Percentiles rank a stretch among this genome's conserved stretches.
Evolutionary conservation across 2,329 filamentous ascomycete species (phyloP).

Genomic region (Botrytis porri): DNA sequence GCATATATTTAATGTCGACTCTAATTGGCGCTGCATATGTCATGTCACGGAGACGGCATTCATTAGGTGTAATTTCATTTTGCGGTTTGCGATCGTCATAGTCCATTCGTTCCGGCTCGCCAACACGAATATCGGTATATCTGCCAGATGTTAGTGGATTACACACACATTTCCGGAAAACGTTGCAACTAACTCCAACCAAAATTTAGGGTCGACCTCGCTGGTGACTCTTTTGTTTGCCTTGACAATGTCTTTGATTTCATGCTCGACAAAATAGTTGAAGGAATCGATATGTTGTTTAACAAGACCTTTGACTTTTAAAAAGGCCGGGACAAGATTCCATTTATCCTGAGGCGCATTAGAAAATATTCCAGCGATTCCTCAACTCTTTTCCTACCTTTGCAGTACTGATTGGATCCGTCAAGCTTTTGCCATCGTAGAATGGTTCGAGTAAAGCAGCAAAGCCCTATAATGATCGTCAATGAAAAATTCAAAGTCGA

Average conservation of each 20-base stretch:
- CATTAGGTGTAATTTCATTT: slow-evolving; percentile 84
- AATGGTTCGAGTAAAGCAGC: slow-evolving; percentile 66
- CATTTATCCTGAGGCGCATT: slow-evolving; percentile 78
- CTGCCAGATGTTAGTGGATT: slow-evolving; percentile 22
- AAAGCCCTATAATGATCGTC: slow-evolving; percentile 44
- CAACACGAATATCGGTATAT: slow-evolving; percentile 86
- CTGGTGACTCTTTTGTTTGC: slow-evolving; percentile 86
- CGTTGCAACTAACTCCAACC: slow-evolving; percentile 60
- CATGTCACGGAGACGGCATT: slow-evolving; percentile 93
- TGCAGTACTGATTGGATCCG: slow-evolving; percentile 67
- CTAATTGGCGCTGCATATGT: slow-evolving; percentile 96
- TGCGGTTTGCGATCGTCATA: slow-evolving; percentile 67
- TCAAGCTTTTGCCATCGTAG: slow-evolving; percentile 65
- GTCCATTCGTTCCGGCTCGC: slow-evolving; percentile 75
- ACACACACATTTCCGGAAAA: neutral
- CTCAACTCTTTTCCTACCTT: slow-evolving; percentile 33
- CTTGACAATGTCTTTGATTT: slow-evolving; percentile 94
- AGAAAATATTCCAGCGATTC: slow-evolving; percentile 18
- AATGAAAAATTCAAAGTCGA: neutral
- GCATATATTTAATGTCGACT: slow-evolving; percentile 86
- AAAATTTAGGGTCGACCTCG: slow-evolving; percentile 90
- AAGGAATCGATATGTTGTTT: slow-evolving; percentile 91
- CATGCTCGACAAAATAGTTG: slow-evolving; percentile 96
- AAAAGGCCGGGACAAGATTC: slow-evolving; percentile 93
- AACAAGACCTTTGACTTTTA: slow-evolving; percentile 93